These are phyloP conservation scores for Xylaria sp. DNA, from an alignment of 2,329 filamentous ascomycete genomes.

Conservation along the genomic window DNA sequence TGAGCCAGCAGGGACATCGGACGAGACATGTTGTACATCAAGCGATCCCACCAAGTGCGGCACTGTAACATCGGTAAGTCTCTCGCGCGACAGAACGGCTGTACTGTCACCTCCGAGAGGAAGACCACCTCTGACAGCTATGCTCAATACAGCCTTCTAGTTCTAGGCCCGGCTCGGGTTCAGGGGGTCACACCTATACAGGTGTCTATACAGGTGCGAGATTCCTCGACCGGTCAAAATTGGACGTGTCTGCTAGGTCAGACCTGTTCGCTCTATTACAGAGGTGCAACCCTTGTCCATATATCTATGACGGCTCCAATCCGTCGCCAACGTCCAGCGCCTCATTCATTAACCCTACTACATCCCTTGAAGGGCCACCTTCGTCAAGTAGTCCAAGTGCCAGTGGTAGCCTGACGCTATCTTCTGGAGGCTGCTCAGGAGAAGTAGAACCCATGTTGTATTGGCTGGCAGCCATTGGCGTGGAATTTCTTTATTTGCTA, in stretches of 20 bases:
- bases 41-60: conserved; percentile 19
- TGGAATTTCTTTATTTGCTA: not conserved
- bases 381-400: not conserved
- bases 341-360: not conserved
- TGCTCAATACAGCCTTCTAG: not conserved
- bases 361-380: not conserved
- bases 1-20: conserved; percentile 9
- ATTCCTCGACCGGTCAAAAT: conserved; percentile 6
- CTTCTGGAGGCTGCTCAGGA: not conserved
- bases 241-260: conserved; percentile 19
- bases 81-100: not conserved
- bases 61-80: conserved; percentile 5
- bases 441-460: not conserved
- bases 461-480: not conserved
- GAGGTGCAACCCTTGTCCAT: conserved; percentile 14
- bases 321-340: not conserved
- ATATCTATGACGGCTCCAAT: not conserved
- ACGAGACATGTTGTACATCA: conserved; percentile 15
- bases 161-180: not conserved
- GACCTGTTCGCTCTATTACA: conserved; percentile 8
- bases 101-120: not conserved
- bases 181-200: conserved; percentile 8
- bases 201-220: conserved; percentile 14
- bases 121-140: not conserved
- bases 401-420: not conserved